Evolutionary conservation across 2,329 filamentous ascomycete genomes (phyloP), one percentile per base, ranked within the genome.

Genomic region (Cordyceps farinosa): DNA sequence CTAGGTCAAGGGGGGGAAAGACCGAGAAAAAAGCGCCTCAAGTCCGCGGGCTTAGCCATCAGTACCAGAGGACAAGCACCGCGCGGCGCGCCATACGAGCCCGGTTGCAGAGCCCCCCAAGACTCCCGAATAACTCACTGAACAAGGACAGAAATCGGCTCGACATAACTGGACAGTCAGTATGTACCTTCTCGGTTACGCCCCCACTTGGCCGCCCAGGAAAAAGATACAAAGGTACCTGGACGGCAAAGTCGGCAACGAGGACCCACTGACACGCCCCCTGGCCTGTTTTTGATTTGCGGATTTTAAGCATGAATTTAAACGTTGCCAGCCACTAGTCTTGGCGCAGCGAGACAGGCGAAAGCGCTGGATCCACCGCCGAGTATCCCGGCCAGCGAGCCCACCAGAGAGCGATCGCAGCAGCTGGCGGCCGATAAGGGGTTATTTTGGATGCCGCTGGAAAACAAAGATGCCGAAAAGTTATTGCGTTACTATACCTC

Each of bases 271-370:
- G 4, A 17, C 50, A 51, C 58, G 30, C 53, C 48, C 27, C 54
- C 34, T n/a, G 38, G 45, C 7, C 10, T 11, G 56, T n/a, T 47
- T 53, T 45, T 61, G 3, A 58, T 62, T 62, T 64, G 66, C 67
- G 69, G 72, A 67, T 72, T 78, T 79, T 79, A 79, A 79, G 77
- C 77, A 79, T 79, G 77, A 78, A 78, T 79, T 79, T 79, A 79
- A 79, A 77, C 77, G 76, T 79, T 78, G 74, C 74, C 74, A 77
- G 77, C 75, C 75, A 78, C 73, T 73, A 58, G 69, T 68, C 77
- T 79, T 79, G 76, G 77, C 77, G 74, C 68, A 67, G 69, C 60
- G 44, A 55, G 51, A 62, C 60, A 50, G 22, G 40, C 32, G 42
- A 22, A 22, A 45, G n/a, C 38, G 50, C 30, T 36, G 51, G 22